Base-by-base conservation (phyloP, 23 red algal species). In the Gracilaria domingensis region DNA sequence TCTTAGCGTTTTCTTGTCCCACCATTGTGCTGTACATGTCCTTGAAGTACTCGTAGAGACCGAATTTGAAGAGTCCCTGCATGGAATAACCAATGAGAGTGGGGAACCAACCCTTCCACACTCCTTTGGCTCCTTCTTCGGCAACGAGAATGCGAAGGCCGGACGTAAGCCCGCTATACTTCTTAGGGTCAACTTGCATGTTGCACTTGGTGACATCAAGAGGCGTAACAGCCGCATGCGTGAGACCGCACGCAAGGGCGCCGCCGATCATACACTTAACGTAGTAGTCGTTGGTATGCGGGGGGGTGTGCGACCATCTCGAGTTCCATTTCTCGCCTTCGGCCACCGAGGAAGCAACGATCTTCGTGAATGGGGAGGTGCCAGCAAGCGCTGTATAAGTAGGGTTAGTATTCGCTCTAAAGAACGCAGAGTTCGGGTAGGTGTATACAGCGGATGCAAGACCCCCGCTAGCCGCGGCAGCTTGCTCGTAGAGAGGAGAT, bases 31-130 rank as follows among this genome's bases (percentile, higher is more conserved):
- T 73, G 65, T 94, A 98, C 50, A 93, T 88, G 44, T 95, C 90
- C 93, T 98, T 98, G 89, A 98, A 98, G 72, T 91, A 96, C 91
- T 98, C 96, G 80, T 98, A 98, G 40, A 98, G 91, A 12, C 96
- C 96, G 77, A 98, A 98, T 81, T 98, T 98, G 73, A 98, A 98
- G 51, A 93, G 86, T 25, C 96, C 96, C 66, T 98, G 96, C 66
- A 93, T 66, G 53, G 88, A 96, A 82, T 98, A 98, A 1, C 96
- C 96, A 30, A 98, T 94, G 47, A 89, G 69, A 54, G 96, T 98
- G 28, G 96, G 96, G 12, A 86, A 76, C 83, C 89, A 84, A 38
- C 96, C 96, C 64, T 95, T 95, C 61, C 86, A 92, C 12, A 98
- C 62, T 25, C 79, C 94, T 32, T 54, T 38, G 53, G 91, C 69